Evolutionary conservation across 352 stramenopile genomes (phyloP).

Genomic region (Albugo candida): DNA sequence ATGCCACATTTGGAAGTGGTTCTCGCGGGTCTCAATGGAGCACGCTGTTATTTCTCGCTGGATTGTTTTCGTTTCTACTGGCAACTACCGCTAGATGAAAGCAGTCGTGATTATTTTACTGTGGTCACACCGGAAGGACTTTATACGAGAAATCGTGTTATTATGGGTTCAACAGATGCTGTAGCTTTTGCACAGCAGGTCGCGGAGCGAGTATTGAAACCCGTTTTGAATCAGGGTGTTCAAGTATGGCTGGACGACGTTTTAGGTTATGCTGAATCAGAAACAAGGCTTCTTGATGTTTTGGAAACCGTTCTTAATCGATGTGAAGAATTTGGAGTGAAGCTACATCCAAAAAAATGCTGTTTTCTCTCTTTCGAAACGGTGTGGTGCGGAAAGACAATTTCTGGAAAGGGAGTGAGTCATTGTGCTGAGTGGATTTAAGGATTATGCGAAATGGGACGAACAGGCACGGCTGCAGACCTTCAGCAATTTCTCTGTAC

Average conservation of each 20-base stretch:
- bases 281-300: constrained; percentile 5
- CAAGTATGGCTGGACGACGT: no score
- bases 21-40: no score
- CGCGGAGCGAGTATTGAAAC: background rate
- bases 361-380: constrained; percentile 7
- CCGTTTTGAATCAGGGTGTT: constrained; percentile 5
- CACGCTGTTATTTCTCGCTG: no score
- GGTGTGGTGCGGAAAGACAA: constrained; percentile 10
- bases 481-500: no score
- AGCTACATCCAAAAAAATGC: constrained; percentile 17
- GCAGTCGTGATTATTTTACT: no score
- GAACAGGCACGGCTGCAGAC: background rate
- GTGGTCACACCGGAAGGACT: no score
- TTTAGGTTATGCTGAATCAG: constrained; percentile 5
- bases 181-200: constrained; percentile 10
- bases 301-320: constrained; percentile 8
- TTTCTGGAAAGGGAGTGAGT: constrained; percentile 7
- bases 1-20: no score
- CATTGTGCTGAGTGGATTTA: constrained; percentile 9
- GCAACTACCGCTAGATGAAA: no score
- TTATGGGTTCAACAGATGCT: constrained; percentile 6
- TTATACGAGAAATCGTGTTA: constrained; percentile 7
- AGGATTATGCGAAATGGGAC: constrained; percentile 10
- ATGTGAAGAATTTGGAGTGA: constrained; percentile 11
- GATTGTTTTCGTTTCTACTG: no score